Percentiles rank a stretch among this genome's conserved stretches.
Conservation (phyloP, 768 basidiomycete genomes). For the Amanita inopinata region DNA sequence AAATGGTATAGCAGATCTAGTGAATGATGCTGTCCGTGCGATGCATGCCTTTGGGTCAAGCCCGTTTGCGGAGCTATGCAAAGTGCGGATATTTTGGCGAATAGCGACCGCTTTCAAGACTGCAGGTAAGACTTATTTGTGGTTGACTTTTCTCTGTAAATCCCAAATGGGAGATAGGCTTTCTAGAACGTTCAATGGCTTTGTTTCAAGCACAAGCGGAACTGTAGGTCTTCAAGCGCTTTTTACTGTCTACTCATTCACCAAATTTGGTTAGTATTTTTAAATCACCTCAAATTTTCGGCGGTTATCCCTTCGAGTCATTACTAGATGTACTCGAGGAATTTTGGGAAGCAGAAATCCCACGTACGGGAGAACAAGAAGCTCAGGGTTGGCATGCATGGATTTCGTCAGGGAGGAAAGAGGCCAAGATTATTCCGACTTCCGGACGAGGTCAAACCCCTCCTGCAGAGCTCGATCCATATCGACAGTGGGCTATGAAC, state of each 20-base stretch:
- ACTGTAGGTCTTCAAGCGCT: constrained; percentile 37
- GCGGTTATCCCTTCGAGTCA: constrained; percentile 30
- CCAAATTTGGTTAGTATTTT: constrained; percentile 48
- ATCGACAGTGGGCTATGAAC: constrained; percentile 50
- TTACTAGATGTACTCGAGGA: constrained; percentile 58
- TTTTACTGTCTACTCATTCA: constrained; percentile 5
- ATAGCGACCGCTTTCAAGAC: constrained; percentile 48
- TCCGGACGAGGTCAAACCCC: constrained; percentile 5
- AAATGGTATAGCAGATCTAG: constrained; percentile 41
- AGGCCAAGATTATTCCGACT: constrained; percentile 9
- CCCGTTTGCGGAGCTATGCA: constrained; percentile 39
- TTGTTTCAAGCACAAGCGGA: constrained; percentile 81
- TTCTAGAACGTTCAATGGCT: constrained; percentile 61
- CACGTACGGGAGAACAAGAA: constrained; percentile 61
- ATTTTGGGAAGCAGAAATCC: constrained; percentile 78
- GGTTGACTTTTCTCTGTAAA: too few relatives aligned
- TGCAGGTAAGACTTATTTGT: constrained; percentile 68
- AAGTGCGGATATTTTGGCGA: constrained; percentile 64
- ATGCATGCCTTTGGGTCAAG: constrained; percentile 30
- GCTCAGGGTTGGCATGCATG: constrained; percentile 65
- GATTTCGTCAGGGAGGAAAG: constrained; percentile 35
- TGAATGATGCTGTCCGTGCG: constrained; percentile 41
- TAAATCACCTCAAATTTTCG: constrained; percentile 38
- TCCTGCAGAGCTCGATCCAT: constrained; percentile 44
- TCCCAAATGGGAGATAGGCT: constrained; percentile 43